Evolutionary conservation across 495 filamentous ascomycete species (phyloP).

Genomic region (Peziza echinospora): DNA sequence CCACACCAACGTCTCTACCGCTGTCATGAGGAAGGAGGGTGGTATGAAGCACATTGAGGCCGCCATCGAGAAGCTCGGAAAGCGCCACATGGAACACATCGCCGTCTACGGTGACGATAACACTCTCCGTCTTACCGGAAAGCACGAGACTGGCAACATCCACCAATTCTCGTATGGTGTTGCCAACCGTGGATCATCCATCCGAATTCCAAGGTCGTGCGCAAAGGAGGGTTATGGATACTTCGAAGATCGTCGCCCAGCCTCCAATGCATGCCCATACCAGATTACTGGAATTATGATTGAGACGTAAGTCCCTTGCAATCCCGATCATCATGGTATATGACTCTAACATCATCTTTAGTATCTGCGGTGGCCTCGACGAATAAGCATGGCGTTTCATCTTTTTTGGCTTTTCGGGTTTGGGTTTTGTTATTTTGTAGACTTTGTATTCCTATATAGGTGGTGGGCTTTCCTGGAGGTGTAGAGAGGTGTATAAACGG

Average conservation of each 20-base stretch:
- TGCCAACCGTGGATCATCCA: conserved; percentile 81
- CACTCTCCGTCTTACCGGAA: conserved; percentile 68
- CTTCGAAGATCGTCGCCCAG: conserved; percentile 91
- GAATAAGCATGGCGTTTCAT: not conserved
- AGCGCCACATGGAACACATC: conserved; percentile 86
- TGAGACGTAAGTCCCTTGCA: conserved; percentile 32
- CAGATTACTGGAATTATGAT: conserved; percentile 87
- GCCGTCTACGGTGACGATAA: conserved; percentile 94
- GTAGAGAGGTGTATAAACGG: not conserved
- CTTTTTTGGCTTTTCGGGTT: not conserved
- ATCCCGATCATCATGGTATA: no score
- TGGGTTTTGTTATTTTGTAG: not conserved
- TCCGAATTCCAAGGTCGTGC: conserved; percentile 78
- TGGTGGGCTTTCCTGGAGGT: not conserved
- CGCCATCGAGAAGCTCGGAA: conserved; percentile 69
- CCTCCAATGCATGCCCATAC: conserved; percentile 90
- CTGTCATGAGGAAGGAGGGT: conserved; percentile 67
- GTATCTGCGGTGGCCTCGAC: not conserved
- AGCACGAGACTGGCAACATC: conserved; percentile 85
- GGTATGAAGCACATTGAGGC: conserved; percentile 86
- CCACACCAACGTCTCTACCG: conserved; percentile 70
- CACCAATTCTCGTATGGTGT: conserved; percentile 91
- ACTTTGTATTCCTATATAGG: not conserved
- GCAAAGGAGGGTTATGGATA: conserved; percentile 93
- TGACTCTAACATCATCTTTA: not conserved